Percentiles rank a stretch among this genome's conserved stretches.
Conservation (phyloP, 805 yeast species). For the Wickerhamiella galacta region DNA sequence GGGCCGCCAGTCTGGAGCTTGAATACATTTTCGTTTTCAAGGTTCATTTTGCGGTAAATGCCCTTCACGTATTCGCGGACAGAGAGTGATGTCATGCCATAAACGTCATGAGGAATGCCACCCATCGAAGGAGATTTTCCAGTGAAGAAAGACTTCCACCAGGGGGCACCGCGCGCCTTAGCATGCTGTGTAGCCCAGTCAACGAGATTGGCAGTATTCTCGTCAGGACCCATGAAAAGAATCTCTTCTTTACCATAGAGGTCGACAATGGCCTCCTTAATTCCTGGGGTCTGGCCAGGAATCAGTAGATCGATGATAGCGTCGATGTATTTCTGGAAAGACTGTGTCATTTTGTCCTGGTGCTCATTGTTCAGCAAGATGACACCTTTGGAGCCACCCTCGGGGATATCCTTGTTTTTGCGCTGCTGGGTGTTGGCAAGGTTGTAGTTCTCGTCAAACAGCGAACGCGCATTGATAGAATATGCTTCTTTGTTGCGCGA, state of each 20-base stretch:
- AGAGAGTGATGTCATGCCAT: constrained; percentile 93
- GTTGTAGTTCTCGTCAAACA: constrained; percentile 93
- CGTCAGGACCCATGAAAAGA: constrained; percentile 97
- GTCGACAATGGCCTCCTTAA: constrained; percentile 73
- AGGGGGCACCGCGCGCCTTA: constrained; percentile 74
- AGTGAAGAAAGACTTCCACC: constrained; percentile 98
- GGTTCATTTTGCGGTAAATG: constrained; percentile 59
- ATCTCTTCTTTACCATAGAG: constrained; percentile 73
- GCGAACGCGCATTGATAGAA: constrained; percentile 63
- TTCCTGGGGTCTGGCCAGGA: constrained; percentile 51
- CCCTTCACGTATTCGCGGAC: constrained; percentile 84
- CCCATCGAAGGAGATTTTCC: constrained; percentile 87
- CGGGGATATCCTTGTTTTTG: constrained; percentile 95
- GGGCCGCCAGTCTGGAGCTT: constrained; percentile 98
- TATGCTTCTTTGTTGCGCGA: constrained; percentile 77
- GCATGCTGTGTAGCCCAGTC: constrained; percentile 98
- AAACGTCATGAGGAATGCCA: constrained; percentile 95
- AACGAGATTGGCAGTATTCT: constrained; percentile 88
- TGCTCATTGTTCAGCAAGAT: constrained; percentile 56
- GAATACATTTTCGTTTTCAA: constrained; percentile 40
- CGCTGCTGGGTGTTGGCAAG: constrained; percentile 92
- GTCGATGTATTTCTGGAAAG: constrained; percentile 87
- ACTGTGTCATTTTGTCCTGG: constrained; percentile 63
- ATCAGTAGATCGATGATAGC: constrained; percentile 73
- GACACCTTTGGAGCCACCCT: constrained; percentile 98